Evolutionary conservation across 1,284 basidiomycete species (phyloP).

Genomic region (Ceratobasidium sp.): DNA sequence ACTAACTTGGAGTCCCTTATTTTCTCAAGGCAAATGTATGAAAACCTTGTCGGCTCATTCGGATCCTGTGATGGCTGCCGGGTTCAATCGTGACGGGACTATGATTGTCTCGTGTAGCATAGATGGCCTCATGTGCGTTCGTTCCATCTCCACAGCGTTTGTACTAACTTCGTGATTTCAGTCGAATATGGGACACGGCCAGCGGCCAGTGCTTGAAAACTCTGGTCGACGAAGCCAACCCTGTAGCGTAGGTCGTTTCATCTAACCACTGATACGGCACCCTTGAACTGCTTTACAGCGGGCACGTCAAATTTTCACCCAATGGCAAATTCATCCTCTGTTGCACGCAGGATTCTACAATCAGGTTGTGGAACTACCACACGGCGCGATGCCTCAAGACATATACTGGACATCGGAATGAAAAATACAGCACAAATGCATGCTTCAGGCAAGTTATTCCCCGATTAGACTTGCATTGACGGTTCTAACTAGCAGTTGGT

Average conservation of each 20-base stretch:
- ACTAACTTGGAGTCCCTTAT: neutral
- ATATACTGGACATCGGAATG: conserved; percentile 82
- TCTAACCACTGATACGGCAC: conserved; percentile 41
- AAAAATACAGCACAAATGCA: conserved; percentile 74
- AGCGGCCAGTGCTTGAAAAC: conserved; percentile 98
- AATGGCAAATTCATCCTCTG: conserved; percentile 89
- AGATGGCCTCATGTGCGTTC: conserved; percentile 91
- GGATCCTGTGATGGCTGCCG: conserved; percentile 92
- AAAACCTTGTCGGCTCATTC: conserved; percentile 92
- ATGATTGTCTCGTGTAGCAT: conserved; percentile 92
- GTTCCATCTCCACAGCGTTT: neutral
- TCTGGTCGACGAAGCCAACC: conserved; percentile 93
- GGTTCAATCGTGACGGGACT: conserved; percentile 93
- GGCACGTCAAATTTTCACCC: conserved; percentile 87
- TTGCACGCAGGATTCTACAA: conserved; percentile 89
- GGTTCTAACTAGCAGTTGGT: neutral
- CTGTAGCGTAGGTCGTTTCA: conserved; percentile 71
- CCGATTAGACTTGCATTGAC: neutral
- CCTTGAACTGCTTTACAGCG: conserved; percentile 54
- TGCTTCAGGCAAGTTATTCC: conserved; percentile 58
- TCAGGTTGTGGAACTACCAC: conserved; percentile 93
- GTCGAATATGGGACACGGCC: conserved; percentile 95
- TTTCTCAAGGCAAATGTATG: conserved; percentile 68
- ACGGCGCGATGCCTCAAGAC: conserved; percentile 93
- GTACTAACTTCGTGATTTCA: conserved; percentile 48